Evolutionary conservation across 2,329 filamentous ascomycete genomes (phyloP).

Genomic region (Waltergamsia citrina): DNA sequence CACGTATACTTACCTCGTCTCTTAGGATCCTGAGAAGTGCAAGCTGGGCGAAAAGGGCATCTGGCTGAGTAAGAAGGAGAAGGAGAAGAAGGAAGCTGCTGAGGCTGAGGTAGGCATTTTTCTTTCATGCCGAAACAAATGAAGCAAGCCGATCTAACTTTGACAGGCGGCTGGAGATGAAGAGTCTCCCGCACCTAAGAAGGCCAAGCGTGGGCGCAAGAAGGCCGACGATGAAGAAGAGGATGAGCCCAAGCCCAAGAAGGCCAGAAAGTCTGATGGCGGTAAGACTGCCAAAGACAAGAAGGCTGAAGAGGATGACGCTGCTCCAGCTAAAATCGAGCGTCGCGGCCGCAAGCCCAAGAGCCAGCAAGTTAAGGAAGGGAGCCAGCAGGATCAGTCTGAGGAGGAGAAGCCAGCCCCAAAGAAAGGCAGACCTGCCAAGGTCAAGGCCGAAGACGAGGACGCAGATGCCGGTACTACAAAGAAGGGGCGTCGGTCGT

Average conservation of each 20-base stretch:
- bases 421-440: conserved; percentile 1
- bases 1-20: too few relatives aligned
- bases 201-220: conserved; percentile 16
- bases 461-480: conserved; percentile 6
- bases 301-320: conserved; percentile 9
- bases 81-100: conserved; percentile 21
- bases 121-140: conserved; percentile 9
- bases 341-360: conserved; percentile 11
- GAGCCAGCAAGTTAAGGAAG: conserved; percentile 7
- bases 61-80: conserved; percentile 31
- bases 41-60: conserved; percentile 57
- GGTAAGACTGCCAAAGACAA: too few relatives aligned
- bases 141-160: too few relatives aligned
- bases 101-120: too few relatives aligned
- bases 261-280: conserved; percentile 1
- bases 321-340: conserved; percentile 13
- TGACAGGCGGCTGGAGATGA: conserved; percentile 13
- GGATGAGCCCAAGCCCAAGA: conserved; percentile 5
- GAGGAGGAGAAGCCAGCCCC: not conserved
- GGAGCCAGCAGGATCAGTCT: conserved; percentile 3
- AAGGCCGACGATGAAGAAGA: conserved; percentile 1
- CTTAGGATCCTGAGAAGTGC: conserved; percentile 74
- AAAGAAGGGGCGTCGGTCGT: conserved; percentile 10
- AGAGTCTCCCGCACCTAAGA: conserved; percentile 18
- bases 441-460: conserved; percentile 7